Conservation (phyloP, 1,284 basidiomycete species). For the Pascua sp. region DNA sequence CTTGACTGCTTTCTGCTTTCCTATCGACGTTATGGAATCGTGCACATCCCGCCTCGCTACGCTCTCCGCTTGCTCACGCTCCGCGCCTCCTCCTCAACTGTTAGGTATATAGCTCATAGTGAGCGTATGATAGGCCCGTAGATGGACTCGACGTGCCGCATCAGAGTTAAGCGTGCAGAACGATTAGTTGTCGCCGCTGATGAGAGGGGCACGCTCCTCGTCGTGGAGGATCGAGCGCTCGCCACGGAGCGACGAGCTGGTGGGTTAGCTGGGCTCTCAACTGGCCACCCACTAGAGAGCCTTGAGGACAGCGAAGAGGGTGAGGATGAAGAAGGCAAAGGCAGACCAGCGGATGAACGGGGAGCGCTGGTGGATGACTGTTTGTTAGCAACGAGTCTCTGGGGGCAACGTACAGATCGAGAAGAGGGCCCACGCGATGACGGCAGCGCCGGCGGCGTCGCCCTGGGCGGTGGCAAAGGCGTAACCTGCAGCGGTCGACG, state of each 20-base stretch:
- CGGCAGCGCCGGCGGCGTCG: constrained; percentile 57
- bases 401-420: constrained; percentile 41
- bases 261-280: background rate
- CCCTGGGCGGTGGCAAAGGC: constrained; percentile 84
- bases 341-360: constrained; percentile 85
- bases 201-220: constrained; percentile 78
- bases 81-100: too few species aligned
- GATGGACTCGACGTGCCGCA: too few species aligned
- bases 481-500: constrained; percentile 84
- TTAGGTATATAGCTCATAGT: too few species aligned
- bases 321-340: constrained; percentile 78
- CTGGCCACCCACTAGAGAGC: constrained; percentile 42
- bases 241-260: constrained; percentile 41
- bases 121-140: too few species aligned
- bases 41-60: too few species aligned
- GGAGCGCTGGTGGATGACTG: constrained; percentile 58
- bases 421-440: constrained; percentile 48
- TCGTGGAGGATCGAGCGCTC: constrained; percentile 62
- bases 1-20: too few species aligned
- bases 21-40: too few species aligned
- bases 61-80: too few species aligned
- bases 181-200: constrained; percentile 27
- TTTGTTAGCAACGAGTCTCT: constrained; percentile 4
- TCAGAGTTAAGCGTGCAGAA: too few species aligned
- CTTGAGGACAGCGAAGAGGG: constrained; percentile 77